phyloP scores from a whole-genome alignment of 139 green algal species.

The Tetraselmis chui region DNA sequence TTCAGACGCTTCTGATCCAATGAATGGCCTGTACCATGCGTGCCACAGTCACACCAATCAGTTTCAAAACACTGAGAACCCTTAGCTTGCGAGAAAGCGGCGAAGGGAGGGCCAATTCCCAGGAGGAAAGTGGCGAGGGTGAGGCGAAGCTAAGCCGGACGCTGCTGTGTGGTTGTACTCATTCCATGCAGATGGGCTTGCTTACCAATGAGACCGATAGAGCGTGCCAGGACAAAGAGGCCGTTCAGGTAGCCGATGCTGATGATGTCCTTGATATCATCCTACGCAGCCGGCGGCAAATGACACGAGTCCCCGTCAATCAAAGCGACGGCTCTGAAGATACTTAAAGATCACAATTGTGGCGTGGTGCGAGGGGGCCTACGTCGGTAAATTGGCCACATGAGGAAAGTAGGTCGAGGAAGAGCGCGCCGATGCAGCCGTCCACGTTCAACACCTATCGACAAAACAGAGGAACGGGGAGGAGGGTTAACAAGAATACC shows the following conservation, averaged over 20 bases:
- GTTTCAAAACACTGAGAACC: conserved; percentile 16
- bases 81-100: too few relatives aligned
- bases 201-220: conserved; percentile 84
- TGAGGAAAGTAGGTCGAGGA: conserved; percentile 84
- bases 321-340: too few relatives aligned
- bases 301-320: conserved; percentile 2
- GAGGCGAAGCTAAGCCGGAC: too few relatives aligned
- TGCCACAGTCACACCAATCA: conserved; percentile 4
- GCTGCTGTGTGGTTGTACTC: too few relatives aligned
- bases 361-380: too few relatives aligned
- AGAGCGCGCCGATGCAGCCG: conserved; percentile 86
- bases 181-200: neutral
- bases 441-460: conserved; percentile 69
- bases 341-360: too few relatives aligned
- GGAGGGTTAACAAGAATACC: too few relatives aligned
- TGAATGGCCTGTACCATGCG: conserved; percentile 47
- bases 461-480: too few relatives aligned
- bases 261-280: conserved; percentile 72
- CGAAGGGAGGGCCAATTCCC: neutral
- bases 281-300: neutral
- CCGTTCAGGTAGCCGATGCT: conserved; percentile 87
- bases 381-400: conserved; percentile 32
- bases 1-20: conserved; percentile 91
- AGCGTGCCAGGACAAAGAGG: conserved; percentile 86
- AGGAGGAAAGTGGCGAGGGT: conserved; percentile 4